Conservation (phyloP, 2,329 filamentous ascomycete genomes). For the Metarhizium guizhouense region DNA sequence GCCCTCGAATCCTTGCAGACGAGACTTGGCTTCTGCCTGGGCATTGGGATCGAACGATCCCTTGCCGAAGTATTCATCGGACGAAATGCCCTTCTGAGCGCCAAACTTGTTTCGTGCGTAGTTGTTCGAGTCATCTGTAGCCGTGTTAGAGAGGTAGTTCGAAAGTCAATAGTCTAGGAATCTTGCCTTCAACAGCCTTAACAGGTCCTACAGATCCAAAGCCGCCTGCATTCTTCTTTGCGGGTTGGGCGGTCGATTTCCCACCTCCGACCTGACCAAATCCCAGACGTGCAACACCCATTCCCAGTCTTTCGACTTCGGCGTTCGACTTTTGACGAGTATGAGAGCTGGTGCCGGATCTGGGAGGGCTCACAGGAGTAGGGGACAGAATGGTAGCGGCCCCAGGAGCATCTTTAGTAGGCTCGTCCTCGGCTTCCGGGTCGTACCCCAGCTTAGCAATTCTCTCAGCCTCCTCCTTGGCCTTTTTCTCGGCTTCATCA, state of each 20-base stretch:
- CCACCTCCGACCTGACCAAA: slow-evolving; percentile 74
- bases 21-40: slow-evolving; percentile 76
- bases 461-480: slow-evolving; percentile 92
- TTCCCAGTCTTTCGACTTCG: slow-evolving; percentile 81
- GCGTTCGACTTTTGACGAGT: slow-evolving; percentile 55
- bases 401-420: slow-evolving; percentile 37
- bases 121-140: slow-evolving; percentile 62
- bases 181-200: slow-evolving; percentile 61
- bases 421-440: slow-evolving; percentile 69
- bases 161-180: background rate
- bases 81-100: slow-evolving; percentile 88
- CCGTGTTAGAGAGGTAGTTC: background rate
- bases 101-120: slow-evolving; percentile 88
- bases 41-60: slow-evolving; percentile 72
- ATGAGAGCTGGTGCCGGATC: slow-evolving; percentile 47
- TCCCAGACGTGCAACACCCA: slow-evolving; percentile 76
- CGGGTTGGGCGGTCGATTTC: slow-evolving; percentile 44
- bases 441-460: slow-evolving; percentile 95
- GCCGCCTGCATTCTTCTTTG: slow-evolving; percentile 67
- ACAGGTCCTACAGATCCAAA: slow-evolving; percentile 79
- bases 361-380: slow-evolving; percentile 61
- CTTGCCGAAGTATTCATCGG: slow-evolving; percentile 96
- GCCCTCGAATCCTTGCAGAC: slow-evolving; percentile 87
- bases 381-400: slow-evolving; percentile 60
- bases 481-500: slow-evolving; percentile 93